phyloP scores from a whole-genome alignment of 352 stramenopile genomes.

The Pythium phragmiticola region DNA sequence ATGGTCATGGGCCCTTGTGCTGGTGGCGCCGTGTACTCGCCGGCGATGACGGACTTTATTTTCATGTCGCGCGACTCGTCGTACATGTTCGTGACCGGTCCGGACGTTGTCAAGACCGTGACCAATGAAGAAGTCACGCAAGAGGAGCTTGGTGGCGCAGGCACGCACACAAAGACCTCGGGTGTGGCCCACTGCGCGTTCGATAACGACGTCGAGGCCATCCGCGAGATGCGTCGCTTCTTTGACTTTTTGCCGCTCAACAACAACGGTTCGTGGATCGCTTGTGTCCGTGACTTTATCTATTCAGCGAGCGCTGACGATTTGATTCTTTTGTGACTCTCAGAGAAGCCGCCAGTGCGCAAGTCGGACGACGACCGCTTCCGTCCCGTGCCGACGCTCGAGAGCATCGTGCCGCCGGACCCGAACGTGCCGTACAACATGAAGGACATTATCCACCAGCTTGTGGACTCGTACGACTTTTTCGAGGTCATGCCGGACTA shows the following conservation, averaged over 20 bases:
- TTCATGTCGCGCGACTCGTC: slow-evolving; percentile 97
- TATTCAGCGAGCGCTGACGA: neutral
- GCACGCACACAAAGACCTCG: slow-evolving; percentile 89
- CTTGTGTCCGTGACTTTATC: neutral
- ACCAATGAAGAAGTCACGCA: slow-evolving; percentile 97
- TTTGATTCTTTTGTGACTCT: slow-evolving; percentile 3
- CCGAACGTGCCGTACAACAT: slow-evolving; percentile 99
- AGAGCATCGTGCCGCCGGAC: slow-evolving; percentile 95
- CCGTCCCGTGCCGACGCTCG: slow-evolving; percentile 83
- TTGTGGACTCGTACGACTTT: slow-evolving; percentile 95
- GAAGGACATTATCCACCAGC: slow-evolving; percentile 94
- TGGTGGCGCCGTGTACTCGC: slow-evolving; percentile 93
- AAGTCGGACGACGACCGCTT: slow-evolving; percentile 88
- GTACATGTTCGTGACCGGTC: slow-evolving; percentile 99
- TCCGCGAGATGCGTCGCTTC: slow-evolving; percentile 93
- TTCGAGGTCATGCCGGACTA: slow-evolving; percentile 98
- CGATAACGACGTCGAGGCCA: slow-evolving; percentile 95
- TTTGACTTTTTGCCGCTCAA: slow-evolving; percentile 96
- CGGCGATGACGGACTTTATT: slow-evolving; percentile 99
- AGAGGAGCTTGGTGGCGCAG: slow-evolving; percentile 93
- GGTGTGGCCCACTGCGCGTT: slow-evolving; percentile 94
- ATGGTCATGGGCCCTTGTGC: slow-evolving; percentile 98
- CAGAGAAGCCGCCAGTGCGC: slow-evolving; percentile 71
- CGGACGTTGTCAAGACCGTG: slow-evolving; percentile 98
- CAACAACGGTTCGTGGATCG: slow-evolving; percentile 58